Evolutionary conservation across 2,329 filamentous ascomycete species (phyloP), one percentile per base, ranked within the genome.

Genomic region (Hymenoscyphus fructigenus): DNA sequence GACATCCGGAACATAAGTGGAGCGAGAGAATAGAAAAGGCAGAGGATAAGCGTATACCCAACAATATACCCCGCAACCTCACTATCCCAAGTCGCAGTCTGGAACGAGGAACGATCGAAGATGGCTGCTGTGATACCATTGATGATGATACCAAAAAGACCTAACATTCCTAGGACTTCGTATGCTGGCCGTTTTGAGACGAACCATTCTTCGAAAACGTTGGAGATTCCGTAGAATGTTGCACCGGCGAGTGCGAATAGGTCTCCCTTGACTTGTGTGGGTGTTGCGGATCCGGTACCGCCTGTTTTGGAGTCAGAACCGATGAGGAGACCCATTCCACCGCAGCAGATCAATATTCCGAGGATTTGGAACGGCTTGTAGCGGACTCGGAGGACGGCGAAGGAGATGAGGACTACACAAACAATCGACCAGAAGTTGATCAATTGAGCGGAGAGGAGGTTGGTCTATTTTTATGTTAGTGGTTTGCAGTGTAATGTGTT

Each of bases 351-450:
- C 59, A 97, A 75, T 76, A 99, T 98, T 63, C 95, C 95, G 36
- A 86, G 71, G 72, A 97, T 87, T 81, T 98, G 95, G 65, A 91
- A 87, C 76, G 86, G 81, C 80, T 93, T 92, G 84, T 99, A 99
- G 73, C 95, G 91, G 56, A 99, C 95, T 70, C 84, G 85, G 65
- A 99, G 86, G 72, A 97, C 82, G 68, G 88, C 70, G 79, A 96
- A 93, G 32, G 92, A 97, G 69, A 97, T 80, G 67, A 91, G 75
- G 23, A 98, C 92, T 26, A 99, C 95, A 68, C 94, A 88, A 60
- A 96, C 91, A 71, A 99, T 98, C 72, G 93, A 91, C 94, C 94
- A 98, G 81, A 98, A 98, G 83, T 97, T 97, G 80, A 99, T 92
- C 61, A 99, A 85, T 82, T 98, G 93, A 17, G 93, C 93, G 23